Evolutionary conservation across 208 protist species (phyloP), one percentile per base, ranked within the genome.

Genomic region (Wallacemonas sp.): DNA sequence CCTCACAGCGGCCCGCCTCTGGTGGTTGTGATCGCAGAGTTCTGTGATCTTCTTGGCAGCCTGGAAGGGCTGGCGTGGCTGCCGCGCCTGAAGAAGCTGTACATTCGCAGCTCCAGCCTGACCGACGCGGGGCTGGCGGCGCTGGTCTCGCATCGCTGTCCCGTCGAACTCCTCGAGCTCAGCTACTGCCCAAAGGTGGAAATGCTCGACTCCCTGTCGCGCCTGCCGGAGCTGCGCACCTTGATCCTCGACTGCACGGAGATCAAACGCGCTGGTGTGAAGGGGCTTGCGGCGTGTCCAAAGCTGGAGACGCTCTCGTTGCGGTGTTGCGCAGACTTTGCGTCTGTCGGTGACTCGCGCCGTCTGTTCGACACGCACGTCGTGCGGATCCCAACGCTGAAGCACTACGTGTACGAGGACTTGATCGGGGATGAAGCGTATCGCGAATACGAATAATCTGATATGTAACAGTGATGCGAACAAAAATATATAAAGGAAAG

Each of bases 111-210:
- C 57, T 76, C 75, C 11, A 78, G 70, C 34, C 82, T 88, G 2
- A 44, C 58, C 6, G 68, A 66, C 27, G 68, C 0, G 8, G 68
- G 68, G 12, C 39, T 71, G 23, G 64, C 54, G 9, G 52, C 32
- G 32, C 67, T 72, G 26, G 70, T 69, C 32, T 54, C 30, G 44
- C 48, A 48, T 38, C 12, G 24, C 27, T 73, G 41, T 23, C 49
- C 47, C 17, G 63, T 88, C 34, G 44, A 71, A 52, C 58, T 88
- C 32, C 33, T 85, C 19, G 76, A 88, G 44, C 67, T 88, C 63
- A 88, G 82, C 70, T 88, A 88, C 76, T 88, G 78, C 58, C 78
- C 84, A 21, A 80, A 82, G 14, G 29, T 88, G 29, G 65, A 80
- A 16, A 49, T 72, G 47, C 54, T 83, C 1, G 52, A 54, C 23